Evolutionary conservation across 106 monocot species (phyloP), one percentile per base, ranked within the genome.

Genomic region (Acorus calamus): DNA sequence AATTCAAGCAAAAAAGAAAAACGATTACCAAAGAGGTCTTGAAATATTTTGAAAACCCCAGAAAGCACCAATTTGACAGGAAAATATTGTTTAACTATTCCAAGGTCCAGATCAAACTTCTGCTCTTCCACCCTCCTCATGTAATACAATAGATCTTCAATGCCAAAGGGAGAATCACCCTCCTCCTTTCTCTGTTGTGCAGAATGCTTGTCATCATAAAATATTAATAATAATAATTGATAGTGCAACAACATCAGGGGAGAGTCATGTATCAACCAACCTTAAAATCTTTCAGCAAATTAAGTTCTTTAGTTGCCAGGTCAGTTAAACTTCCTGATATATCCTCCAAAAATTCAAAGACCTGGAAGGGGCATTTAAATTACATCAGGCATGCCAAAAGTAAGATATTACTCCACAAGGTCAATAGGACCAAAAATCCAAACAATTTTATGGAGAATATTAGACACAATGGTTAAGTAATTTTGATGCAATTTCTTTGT

Each of bases 271-370:
- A 28, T 28, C 28, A 49, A 62, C 63, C 14, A 60, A 92, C 98
- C 98, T 98, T 98, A 50, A 98, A 70, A 67, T 92, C 83, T 74
- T 79, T 85, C 42, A 98, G 98, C 46, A 83, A 5, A 59, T 71
- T 75, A 61, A 98, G 92, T 68, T 98, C 98, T 74, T 68, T 74
- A 53, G 52, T 75, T 45, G 98, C 98, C 53, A 83, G 13, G 13
- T 79, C 83, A 52, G 67, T 83, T 53, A 92, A 61, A 68, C 74
- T 78, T 11, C 11, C 47, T 50, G 98, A 98, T 44, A 88, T 14
- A 57, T 92, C 85, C 77, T 98, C 85, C 44, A 98, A 71, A 79
- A 98, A 88, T 67, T 86, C 80, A 77, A 92, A 81, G 14, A 98
- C 92, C 98, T 98, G 71, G n/a, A 78, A 11, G 43, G 61, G 47